Base-by-base conservation (phyloP, 78 protist genomes). In the Isochrysis galbana region DNA sequence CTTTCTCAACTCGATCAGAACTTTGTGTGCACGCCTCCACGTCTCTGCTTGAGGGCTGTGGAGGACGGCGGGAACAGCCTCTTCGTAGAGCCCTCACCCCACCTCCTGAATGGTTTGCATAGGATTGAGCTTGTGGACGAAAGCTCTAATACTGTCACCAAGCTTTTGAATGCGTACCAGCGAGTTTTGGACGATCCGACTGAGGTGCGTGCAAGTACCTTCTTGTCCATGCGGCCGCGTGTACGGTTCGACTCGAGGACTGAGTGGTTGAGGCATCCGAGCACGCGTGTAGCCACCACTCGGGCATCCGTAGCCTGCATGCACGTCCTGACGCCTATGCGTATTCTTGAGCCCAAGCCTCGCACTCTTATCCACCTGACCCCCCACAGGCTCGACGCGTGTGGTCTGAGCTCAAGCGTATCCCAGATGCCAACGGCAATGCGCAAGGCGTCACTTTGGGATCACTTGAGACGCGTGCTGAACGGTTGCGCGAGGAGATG, bases 391-490 rank as follows among this genome's bases (percentile, higher is more conserved):
- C n/a, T 23, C 36, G 42, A 22, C 5, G 36, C 44, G 82, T 21
- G 54, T 84, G 54, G 89, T 2, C 29, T 23, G 14, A 5, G 21
- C 38, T 22, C 55, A 5, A 41, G 34, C 21, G 17, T 38, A 19
- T 84, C 26, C 54, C 54, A 46, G 89, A 84, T 54, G 47, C 89
- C 54, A 84, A 22, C 67, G 89, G 89, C 67, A 26, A 48, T 44
- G 54, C 47, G 67, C 89, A 22, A 3, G 89, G 89, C 54, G 89
- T 84, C 36, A 84, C 89, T 39, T 2, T n/a, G 36, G 89, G 89
- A 2, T 84, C 89, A 44, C 54, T 41, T 54, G 46, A 19, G 55
- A 5, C 21, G 46, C 38, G 44, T 46, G 89, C 89, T 11, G 89
- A 84, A 38, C 10, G 10, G 42, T 14, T 23, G 84, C 84, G 84